phyloP scores from a whole-genome alignment of 2,329 filamentous ascomycete species.

The Fusarium siculi region DNA sequence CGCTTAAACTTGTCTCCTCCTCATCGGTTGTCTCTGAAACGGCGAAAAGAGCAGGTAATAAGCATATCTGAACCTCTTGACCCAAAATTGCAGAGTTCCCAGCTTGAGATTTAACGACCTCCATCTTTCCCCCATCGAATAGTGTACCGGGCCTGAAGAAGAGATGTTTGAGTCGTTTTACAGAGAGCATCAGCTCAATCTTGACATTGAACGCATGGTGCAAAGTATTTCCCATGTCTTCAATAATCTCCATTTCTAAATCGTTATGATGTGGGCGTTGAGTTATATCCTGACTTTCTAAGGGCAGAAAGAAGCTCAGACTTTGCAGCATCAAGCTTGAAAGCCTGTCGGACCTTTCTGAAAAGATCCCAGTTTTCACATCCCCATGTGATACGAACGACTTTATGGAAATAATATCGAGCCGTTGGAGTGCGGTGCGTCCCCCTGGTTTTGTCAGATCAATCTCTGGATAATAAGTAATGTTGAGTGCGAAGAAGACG shows the following conservation, averaged over 20 bases:
- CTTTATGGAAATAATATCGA: rapidly evolving
- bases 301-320: rapidly evolving
- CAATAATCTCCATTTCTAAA: too few species aligned
- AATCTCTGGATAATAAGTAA: too few species aligned
- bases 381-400: too few species aligned
- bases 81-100: rapidly evolving
- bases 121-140: rapidly evolving
- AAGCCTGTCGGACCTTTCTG: rapidly evolving
- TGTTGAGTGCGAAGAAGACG: too few species aligned
- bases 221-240: too few species aligned
- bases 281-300: rapidly evolving
- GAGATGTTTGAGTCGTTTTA: rapidly evolving
- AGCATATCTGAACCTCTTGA: rapidly evolving
- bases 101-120: not conserved
- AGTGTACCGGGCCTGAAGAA: rapidly evolving
- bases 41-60: rapidly evolving
- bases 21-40: rapidly evolving
- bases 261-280: too few species aligned
- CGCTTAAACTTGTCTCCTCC: rapidly evolving
- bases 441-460: rapidly evolving
- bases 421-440: rapidly evolving
- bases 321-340: rapidly evolving
- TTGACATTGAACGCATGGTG: too few species aligned
- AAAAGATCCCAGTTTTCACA: too few species aligned
- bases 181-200: not conserved